Base-by-base conservation (phyloP, 345 rosid species). In the Lumnitzera racemosa region DNA sequence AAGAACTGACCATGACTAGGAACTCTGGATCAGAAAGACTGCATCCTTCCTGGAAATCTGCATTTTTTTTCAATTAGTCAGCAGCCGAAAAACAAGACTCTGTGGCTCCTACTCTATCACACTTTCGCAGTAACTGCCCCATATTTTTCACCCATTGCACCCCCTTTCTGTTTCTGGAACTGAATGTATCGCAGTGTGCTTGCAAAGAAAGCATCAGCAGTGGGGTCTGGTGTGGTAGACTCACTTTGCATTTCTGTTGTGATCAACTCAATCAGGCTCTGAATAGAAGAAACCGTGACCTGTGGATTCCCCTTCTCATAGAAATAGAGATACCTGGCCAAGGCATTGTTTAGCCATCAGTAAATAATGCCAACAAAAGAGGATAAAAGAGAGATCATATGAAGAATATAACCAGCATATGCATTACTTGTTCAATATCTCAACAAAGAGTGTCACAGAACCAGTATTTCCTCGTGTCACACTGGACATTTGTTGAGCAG, bases 101-200 rank as follows among this genome's bases (percentile, higher is more conserved):
- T 9, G 11, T 36, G 43, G 43, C 43, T 9, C 43, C 20, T 20
- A 20, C 20, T 36, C 7, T 41, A 43, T 78, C 82, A 91, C 63
- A 69, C 87, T 78, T 82, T 7, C 7, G 43, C 43, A 36, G 43
- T 89, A 72, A 92, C 76, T 41, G 83, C 61, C 51, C 84, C 90
- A 5, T 90, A 90, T 61, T 76, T 86, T 70, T 88, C 99, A 64
- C 97, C 84, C 56, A 88, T 57, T 11, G 79, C 80, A 46, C 96
- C 99, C 1, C 96, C 99, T 76, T 94, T 94, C 86, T 90, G 89
- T 76, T 94, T 94, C 78, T 94, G 95, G 75, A 82, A 94, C 76
- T 90, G 87, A 58, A 89, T 74, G 60, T 89, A 92, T 36, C 89
- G 74, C 51, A 89, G 64, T 4, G 96, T 83, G 70, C 85, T 81